These are phyloP conservation scores for Camelina sativa DNA, from an alignment of 345 rosid species.

Conservation along the genomic window DNA sequence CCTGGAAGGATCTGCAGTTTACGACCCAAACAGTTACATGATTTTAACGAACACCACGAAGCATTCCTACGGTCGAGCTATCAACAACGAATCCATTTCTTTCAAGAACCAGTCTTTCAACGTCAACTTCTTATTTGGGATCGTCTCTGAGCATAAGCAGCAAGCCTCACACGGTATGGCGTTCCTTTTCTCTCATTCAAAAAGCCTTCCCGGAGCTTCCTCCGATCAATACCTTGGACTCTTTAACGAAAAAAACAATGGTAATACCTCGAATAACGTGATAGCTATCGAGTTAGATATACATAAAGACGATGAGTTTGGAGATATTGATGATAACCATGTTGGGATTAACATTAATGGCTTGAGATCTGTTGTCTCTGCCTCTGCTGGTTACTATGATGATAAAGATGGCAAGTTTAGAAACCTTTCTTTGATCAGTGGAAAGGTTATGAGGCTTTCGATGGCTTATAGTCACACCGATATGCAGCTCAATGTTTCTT, in stretches of 20 bases:
- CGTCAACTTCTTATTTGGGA: constrained; percentile 57
- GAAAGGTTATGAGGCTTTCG: constrained; percentile 47
- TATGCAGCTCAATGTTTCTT: constrained; percentile 47
- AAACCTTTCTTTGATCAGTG: constrained; percentile 18
- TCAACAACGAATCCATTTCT: constrained; percentile 29
- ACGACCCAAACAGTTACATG: constrained; percentile 38
- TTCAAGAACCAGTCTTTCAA: constrained; percentile 54
- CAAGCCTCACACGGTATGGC: constrained; percentile 56
- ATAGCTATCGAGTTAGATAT: constrained; percentile 65
- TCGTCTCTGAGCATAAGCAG: constrained; percentile 40
- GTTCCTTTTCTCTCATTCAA: constrained; percentile 52
- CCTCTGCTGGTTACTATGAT: constrained; percentile 51
- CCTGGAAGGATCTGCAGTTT: constrained; percentile 6
- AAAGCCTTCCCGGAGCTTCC: constrained; percentile 41
- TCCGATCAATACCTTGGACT: constrained; percentile 50
- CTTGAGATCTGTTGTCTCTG: constrained; percentile 39
- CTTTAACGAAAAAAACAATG: constrained; percentile 46
- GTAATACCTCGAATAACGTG: constrained; percentile 45
- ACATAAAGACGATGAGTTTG: constrained; percentile 44
- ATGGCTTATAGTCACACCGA: constrained; percentile 48
- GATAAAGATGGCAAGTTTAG: constrained; percentile 11
- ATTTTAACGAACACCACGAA: constrained; percentile 50
- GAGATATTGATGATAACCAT: constrained; percentile 54
- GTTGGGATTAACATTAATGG: constrained; percentile 61
- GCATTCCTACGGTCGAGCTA: constrained; percentile 49